Evolutionary conservation across 139 green algal genomes (phyloP), one percentile per base, ranked within the genome.

Genomic region (Chlorella vulgaris): DNA sequence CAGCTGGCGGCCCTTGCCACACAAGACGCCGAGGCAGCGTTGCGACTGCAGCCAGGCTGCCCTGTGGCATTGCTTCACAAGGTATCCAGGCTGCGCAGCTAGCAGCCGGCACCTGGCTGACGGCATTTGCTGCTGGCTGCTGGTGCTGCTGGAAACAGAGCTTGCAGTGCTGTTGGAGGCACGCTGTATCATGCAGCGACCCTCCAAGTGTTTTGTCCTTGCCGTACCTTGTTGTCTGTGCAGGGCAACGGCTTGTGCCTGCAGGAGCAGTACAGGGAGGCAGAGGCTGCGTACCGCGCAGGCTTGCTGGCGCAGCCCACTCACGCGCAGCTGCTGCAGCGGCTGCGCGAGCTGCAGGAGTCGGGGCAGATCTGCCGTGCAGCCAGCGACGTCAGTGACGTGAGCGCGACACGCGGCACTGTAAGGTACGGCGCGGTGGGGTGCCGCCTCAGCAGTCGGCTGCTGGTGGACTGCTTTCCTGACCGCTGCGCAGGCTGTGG

Each of bases 1-100:
- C 70, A 87, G 33, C 82, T 96, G 63, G 92, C 92, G 0, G 79
- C 87, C 38, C 84, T 92, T 31, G 89, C 84, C 7, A 50, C 94
- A 55, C 86, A 85, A 35, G 92, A 96, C 31, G 92, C 89, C 29
- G 39, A 86, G 39, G 79, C 81, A 21, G 90, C 85, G 1, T n/a
- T 78, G 4, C 69, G 80, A 31, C n/a, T 89, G 39, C 28, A n/a
- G 33, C 29, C 38, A 10, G 38, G 29, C n/a, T 69, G 66, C 58
- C 18, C 38, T 24, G 60, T 19, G 29, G n/a, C 38, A 35, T 6
- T 35, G 29, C 53, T 77, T 10, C 31, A 10, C 50, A 43, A 39
- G 38, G 18, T 36, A 36, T 28, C 26, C 36, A 74, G 1, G n/a
- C n/a, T n/a, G n/a, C n/a, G n/a, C n/a, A n/a, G n/a, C n/a, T n/a